These are phyloP conservation scores for Solanum etuberosum DNA, from an alignment of 257 asterid species.

Conservation along the genomic window DNA sequence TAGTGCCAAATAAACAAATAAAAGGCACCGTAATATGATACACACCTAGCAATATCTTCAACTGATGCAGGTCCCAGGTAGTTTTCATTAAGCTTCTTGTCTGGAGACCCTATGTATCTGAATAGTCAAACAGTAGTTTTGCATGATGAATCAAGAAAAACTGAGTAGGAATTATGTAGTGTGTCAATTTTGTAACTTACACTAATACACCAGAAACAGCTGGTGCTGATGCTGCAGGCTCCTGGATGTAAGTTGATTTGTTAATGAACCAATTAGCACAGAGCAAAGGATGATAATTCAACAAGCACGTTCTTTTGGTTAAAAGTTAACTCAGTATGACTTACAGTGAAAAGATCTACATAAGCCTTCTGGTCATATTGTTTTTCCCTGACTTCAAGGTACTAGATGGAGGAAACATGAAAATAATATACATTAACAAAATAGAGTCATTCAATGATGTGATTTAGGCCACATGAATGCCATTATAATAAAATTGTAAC, in stretches of 20 bases:
- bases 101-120: constrained; percentile 81
- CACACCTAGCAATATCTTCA: constrained; percentile 73
- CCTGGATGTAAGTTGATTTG: constrained; percentile 26
- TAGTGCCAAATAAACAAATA: not conserved
- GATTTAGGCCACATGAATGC: not conserved
- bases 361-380: constrained; percentile 83
- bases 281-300: not conserved
- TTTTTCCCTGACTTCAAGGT: constrained; percentile 96
- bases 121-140: constrained; percentile 6
- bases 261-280: not conserved
- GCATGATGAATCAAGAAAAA: not conserved
- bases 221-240: constrained; percentile 38
- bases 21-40: not conserved
- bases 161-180: not conserved
- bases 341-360: constrained; percentile 70
- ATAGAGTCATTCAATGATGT: not conserved
- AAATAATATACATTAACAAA: not conserved
- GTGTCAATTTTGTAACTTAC: constrained; percentile 37
- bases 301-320: not conserved
- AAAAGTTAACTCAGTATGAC: constrained; percentile 4
- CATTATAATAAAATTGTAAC: not conserved
- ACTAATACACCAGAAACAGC: constrained; percentile 60
- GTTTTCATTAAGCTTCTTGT: constrained; percentile 61
- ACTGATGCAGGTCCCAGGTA: constrained; percentile 87
- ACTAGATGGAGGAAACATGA: constrained; percentile 19